Percentiles rank a stretch among this genome's conserved stretches.
These are phyloP conservation scores for Chlamydomonas sphaeroides DNA, from an alignment of 139 green algal species.

Conservation along the genomic window DNA sequence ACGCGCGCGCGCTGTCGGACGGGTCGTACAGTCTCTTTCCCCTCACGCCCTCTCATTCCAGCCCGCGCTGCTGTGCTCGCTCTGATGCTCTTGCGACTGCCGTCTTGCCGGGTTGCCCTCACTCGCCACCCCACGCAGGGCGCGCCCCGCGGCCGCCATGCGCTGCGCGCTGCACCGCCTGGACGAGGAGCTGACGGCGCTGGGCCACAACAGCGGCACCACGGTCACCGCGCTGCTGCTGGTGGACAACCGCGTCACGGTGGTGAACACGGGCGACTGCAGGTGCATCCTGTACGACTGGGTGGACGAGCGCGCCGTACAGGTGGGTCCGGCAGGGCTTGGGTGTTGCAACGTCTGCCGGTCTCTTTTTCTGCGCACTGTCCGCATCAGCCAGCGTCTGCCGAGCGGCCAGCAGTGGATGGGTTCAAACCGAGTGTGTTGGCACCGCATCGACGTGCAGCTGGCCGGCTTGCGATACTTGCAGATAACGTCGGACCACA, in stretches of 20 bases:
- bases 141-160: slow-evolving; percentile 19
- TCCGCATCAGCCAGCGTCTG: no score
- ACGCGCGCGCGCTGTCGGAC: neutral
- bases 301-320: neutral
- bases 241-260: slow-evolving; percentile 17
- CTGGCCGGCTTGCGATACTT: no score
- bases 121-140: no score
- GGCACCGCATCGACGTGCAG: no score
- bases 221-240: slow-evolving; percentile 29
- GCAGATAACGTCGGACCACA: slow-evolving; percentile 21
- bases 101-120: no score
- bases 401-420: no score
- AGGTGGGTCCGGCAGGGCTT: neutral
- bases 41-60: neutral
- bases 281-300: slow-evolving; percentile 38
- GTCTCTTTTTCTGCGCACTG: no score
- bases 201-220: slow-evolving; percentile 36
- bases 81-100: no score
- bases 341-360: no score
- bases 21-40: neutral
- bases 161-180: slow-evolving; percentile 3
- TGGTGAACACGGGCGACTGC: slow-evolving; percentile 41
- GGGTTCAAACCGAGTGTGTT: no score
- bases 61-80: no score
- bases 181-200: slow-evolving; percentile 31